Percentiles rank a stretch among this genome's conserved stretches.
Conservation (phyloP, 2,329 filamentous ascomycete genomes). For the Fusarium bactridioides region DNA sequence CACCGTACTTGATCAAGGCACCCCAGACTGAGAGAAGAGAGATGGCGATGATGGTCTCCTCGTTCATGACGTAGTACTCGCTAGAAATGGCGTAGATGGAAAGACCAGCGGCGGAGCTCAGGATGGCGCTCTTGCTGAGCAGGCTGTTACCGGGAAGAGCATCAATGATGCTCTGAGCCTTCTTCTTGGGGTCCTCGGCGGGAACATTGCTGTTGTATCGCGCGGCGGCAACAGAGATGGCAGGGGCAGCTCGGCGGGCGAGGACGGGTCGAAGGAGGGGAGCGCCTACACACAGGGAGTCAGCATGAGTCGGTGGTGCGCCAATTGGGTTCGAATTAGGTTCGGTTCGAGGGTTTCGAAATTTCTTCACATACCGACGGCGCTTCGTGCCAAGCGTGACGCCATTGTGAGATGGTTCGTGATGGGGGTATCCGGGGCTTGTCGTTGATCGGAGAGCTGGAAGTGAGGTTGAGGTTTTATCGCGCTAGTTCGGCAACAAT, state of each 20-base stretch:
- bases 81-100: constrained; percentile 97
- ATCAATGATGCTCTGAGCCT: constrained; percentile 95
- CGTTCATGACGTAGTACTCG: constrained; percentile 99
- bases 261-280: constrained; percentile 87
- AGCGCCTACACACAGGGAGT: constrained; percentile 69
- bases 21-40: constrained; percentile 93
- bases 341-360: constrained; percentile 11
- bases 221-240: constrained; percentile 72
- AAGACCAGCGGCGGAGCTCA: constrained; percentile 89
- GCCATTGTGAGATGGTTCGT: constrained; percentile 82
- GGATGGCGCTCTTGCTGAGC: constrained; percentile 94
- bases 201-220: constrained; percentile 81
- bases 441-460: constrained; percentile 56
- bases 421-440: constrained; percentile 59
- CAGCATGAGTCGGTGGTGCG: constrained; percentile 32
- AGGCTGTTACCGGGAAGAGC: constrained; percentile 90
- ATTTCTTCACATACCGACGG: constrained; percentile 76
- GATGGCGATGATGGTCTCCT: constrained; percentile 95
- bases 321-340: constrained; percentile 42
- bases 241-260: constrained; percentile 77
- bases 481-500: constrained; percentile 52
- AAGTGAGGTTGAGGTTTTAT: constrained; percentile 61
- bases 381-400: constrained; percentile 95
- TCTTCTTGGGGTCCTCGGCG: constrained; percentile 90
- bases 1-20: constrained; percentile 91